Evolutionary conservation across 139 green algal genomes (phyloP), one percentile per base, ranked within the genome.

Genomic region (Yamagishiella unicocca): DNA sequence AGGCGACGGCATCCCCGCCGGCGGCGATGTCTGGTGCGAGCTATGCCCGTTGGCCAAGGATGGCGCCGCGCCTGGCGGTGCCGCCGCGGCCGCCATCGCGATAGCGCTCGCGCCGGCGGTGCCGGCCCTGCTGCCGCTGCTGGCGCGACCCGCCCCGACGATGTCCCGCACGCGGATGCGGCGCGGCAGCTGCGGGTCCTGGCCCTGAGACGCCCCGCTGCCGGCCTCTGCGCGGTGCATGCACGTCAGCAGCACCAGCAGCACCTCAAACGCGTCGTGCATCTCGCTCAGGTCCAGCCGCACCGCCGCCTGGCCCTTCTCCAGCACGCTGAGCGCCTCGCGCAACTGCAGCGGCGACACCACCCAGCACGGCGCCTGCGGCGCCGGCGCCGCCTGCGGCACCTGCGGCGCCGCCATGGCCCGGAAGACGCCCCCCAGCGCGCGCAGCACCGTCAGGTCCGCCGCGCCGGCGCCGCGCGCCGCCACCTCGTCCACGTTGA

Each of bases 191-290:
- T 91, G 90, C 8, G 92, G 92, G 87, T 97, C 93, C 33, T 83
- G 53, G 25, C 68, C 83, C 40, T 50, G 24, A 21, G 38, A 76
- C 22, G n/a, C 46, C 17, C 61, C 61, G 19, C 61, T 43, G 77
- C 81, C 90, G 8, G 64, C 82, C 68, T 96, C 90, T 2, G 92
- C 94, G 17, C 92, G 85, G 90, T 97, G 94, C 78, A 97, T 71
- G 55, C 81, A 89, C 46, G 88, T 88, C 38, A 97, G 94, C 46
- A 98, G 42, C 90, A 96, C 92, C 33, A 89, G 91, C 80, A 97
- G 87, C 78, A 97, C 95, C 90, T 98, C 96, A 43, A 88, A 82
- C 1, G 96, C 96, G 70, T 98, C 96, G 64, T 97, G 94, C 96
- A 98, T 98, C 40, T 98, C 95, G 31, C 45, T 78, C 72, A 92